A percentile compares a stretch with the other conserved stretches of the same genome.
Evolutionary conservation across 306 rosid genomes (phyloP).

Genomic region (Prunus armeniaca): DNA sequence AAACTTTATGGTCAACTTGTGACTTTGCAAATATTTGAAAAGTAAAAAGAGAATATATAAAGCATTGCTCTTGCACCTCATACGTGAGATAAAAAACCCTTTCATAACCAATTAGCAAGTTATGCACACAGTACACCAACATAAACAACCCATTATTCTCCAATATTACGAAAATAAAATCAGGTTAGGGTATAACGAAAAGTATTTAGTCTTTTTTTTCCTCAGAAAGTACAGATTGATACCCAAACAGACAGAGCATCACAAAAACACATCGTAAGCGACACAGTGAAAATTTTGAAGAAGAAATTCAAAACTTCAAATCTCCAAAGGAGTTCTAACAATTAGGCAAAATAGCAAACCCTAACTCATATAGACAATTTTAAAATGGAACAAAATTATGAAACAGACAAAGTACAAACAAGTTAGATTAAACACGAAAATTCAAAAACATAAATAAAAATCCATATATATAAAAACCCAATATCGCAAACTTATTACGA

Average conservation of each 20-base stretch:
- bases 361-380: not conserved
- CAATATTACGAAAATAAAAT: not conserved
- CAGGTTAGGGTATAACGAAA: too few relatives aligned
- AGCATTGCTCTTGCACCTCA: not conserved
- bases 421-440: not conserved
- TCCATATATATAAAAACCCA: not conserved
- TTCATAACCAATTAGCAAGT: not conserved
- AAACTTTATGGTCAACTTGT: not conserved
- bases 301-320: not conserved
- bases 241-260: not conserved
- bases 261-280: not conserved
- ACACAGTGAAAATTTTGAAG: not conserved
- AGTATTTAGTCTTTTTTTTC: not conserved
- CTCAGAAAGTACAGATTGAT: not conserved
- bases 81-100: not conserved
- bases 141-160: not conserved
- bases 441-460: not conserved
- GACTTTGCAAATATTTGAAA: not conserved
- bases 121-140: not conserved
- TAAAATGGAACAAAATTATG: not conserved
- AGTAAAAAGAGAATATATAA: not conserved
- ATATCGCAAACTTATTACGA: not conserved
- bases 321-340: not conserved
- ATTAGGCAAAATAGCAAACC: not conserved
- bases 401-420: not conserved